Percentiles rank a stretch among this genome's conserved stretches.
These are phyloP conservation scores for Annulohypoxylon maeteangense DNA, from an alignment of 495 filamentous ascomycete species.

Conservation along the genomic window DNA sequence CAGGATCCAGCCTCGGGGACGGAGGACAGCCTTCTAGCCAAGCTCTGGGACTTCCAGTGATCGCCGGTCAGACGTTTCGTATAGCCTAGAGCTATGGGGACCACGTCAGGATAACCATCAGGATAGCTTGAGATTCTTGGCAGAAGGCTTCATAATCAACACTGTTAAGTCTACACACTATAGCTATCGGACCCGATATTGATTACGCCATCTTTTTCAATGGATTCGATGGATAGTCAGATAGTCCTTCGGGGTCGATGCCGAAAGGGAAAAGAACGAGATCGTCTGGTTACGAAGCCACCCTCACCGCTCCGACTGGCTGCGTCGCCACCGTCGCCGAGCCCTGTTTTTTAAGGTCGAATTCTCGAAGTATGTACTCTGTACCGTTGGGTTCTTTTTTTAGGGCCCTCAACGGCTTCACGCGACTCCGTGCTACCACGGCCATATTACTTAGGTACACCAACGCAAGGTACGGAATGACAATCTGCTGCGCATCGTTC, in stretches of 20 bases:
- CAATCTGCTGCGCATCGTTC: conserved; percentile 40
- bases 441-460: conserved; percentile 28
- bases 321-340: conserved; percentile 26
- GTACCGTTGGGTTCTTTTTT: conserved; percentile 11
- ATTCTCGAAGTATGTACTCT: conserved; percentile 19
- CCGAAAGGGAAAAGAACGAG: conserved; percentile 26
- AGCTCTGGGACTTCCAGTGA: conserved; percentile 65
- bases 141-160: conserved; percentile 12
- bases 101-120: conserved; percentile 4
- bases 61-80: conserved; percentile 18
- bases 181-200: conserved; percentile 16
- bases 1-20: conserved; percentile 56
- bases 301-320: conserved; percentile 38
- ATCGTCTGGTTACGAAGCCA: conserved; percentile 32
- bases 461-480: conserved; percentile 44
- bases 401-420: conserved; percentile 28
- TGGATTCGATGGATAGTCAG: conserved; percentile 7
- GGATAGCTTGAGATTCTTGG: conserved; percentile 17
- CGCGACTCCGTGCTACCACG: conserved; percentile 35
- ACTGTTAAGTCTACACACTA: conserved; percentile 10
- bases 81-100: conserved; percentile 10
- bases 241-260: conserved; percentile 30
- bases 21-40: conserved; percentile 62
- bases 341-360: conserved; percentile 25
- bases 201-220: conserved; percentile 28